Evolutionary conservation across 805 yeast genomes (phyloP), one percentile per base, ranked within the genome.

Genomic region (Clavispora phyllophila): DNA sequence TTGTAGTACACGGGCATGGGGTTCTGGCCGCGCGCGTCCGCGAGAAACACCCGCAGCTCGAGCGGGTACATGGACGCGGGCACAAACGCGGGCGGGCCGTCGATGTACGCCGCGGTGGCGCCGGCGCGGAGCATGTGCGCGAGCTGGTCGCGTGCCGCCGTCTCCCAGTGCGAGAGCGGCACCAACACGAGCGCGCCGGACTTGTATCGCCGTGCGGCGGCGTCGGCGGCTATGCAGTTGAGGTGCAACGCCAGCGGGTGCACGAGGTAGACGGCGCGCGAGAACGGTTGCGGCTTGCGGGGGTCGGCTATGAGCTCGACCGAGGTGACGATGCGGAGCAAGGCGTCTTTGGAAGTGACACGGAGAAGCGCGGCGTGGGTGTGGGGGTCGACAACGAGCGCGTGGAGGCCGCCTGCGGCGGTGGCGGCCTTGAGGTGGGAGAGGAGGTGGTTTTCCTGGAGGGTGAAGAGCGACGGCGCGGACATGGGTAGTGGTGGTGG

Each of bases 181-280:
- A 86, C 63, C 53, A 91, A 81, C 46, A 85, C 74, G 5, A 87
- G 73, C 58, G 85, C 82, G 1, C 90, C 90, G 33, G 72, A 75
- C 42, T 79, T 79, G 64, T 90, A 93, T 43, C 95, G 75, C n/a
- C 76, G 68, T 1, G 91, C 84, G 17, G 70, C 67, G 9, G 77
- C 74, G 62, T 93, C 99, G 0, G 90, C 81, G 37, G 79, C 62
- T 17, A 93, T 72, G 62, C 98, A 90, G 44, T 82, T 83, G 44
- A 88, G 65, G 29, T 83, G 78, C 64, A 77, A 87, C 27, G 66
- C 63, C 5, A 80, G 63, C 0, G 95, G 89, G 39, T 84, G 86
- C 14, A 88, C 62, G 22, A 93, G 65, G 62, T 93, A 93, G 9
- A 93, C 68, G 6, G 89, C 97, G 50, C 84, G 91, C 36, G 87